Percentiles rank a stretch among this genome's conserved stretches.
Conservation (phyloP, 2,329 filamentous ascomycete genomes). For the Apiospora phragmitis region DNA sequence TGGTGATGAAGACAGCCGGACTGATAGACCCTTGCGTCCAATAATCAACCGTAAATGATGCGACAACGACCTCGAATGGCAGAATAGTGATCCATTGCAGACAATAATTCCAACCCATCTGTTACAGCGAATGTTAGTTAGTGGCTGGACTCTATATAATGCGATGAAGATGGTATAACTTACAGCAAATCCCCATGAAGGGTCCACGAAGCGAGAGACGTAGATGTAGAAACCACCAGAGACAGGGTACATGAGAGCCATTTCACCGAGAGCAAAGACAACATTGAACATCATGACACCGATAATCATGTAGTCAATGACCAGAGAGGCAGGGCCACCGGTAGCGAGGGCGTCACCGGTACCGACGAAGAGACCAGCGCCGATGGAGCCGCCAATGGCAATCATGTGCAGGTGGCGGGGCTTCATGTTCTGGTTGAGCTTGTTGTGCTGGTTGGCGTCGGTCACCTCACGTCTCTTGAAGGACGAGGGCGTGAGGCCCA, state of each 20-base stretch:
- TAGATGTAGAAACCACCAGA: constrained; percentile 81
- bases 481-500: constrained; percentile 7
- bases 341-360: constrained; percentile 56
- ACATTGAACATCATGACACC: constrained; percentile 76
- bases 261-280: constrained; percentile 80
- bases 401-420: constrained; percentile 56
- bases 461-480: not conserved
- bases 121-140: not conserved
- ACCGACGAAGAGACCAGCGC: constrained; percentile 73
- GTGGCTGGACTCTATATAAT: constrained; percentile 13
- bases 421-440: constrained; percentile 13
- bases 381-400: constrained; percentile 75
- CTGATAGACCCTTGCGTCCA: constrained; percentile 41
- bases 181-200: constrained; percentile 79
- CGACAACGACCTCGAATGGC: constrained; percentile 10
- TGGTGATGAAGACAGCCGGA: constrained; percentile 54
- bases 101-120: constrained; percentile 12
- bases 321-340: constrained; percentile 63
- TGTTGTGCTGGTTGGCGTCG: constrained; percentile 9
- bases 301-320: constrained; percentile 70
- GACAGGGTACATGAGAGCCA: constrained; percentile 80
- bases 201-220: constrained; percentile 76
- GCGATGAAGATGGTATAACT: not conserved
- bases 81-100: constrained; percentile 8
- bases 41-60: constrained; percentile 40